These are phyloP conservation scores for Citrullus amarus DNA, from an alignment of 306 rosid genomes.

Conservation along the genomic window DNA sequence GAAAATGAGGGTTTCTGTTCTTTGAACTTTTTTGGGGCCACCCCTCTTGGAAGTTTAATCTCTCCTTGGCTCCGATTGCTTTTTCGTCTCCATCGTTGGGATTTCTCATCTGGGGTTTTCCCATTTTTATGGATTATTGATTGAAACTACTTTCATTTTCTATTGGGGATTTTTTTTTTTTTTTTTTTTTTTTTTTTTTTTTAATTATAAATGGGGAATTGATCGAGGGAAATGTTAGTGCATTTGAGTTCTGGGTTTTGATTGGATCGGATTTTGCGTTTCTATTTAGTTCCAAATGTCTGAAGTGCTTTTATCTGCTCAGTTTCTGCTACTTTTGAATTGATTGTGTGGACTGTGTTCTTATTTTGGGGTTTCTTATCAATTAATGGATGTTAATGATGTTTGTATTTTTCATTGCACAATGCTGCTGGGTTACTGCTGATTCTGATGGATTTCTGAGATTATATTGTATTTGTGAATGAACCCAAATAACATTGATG, in stretches of 20 bases:
- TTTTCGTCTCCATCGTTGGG: not conserved
- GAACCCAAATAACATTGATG: not conserved
- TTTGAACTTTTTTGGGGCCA: not conserved
- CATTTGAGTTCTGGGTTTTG: not conserved
- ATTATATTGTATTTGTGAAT: not conserved
- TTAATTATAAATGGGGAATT: not conserved
- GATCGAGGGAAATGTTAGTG: not conserved
- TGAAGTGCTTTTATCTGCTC: not conserved
- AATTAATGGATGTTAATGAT: not conserved
- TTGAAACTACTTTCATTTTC: not conserved
- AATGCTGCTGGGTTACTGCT: not conserved
- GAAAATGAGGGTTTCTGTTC: not conserved
- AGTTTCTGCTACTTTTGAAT: not conserved
- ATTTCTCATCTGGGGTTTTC: not conserved
- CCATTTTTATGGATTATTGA: not conserved
- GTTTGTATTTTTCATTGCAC: not conserved
- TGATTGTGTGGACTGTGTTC: not conserved
- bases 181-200: not conserved
- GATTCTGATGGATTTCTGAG: not conserved
- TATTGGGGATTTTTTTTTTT: not conserved
- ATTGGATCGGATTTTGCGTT: not conserved
- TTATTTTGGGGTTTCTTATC: not conserved
- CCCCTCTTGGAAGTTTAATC: not conserved
- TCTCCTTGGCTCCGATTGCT: not conserved
- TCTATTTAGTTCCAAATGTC: not conserved